Base-by-base conservation (phyloP, 176 grass and related monocot species). In the bread wheat (Triticum aestivum) region DNA sequence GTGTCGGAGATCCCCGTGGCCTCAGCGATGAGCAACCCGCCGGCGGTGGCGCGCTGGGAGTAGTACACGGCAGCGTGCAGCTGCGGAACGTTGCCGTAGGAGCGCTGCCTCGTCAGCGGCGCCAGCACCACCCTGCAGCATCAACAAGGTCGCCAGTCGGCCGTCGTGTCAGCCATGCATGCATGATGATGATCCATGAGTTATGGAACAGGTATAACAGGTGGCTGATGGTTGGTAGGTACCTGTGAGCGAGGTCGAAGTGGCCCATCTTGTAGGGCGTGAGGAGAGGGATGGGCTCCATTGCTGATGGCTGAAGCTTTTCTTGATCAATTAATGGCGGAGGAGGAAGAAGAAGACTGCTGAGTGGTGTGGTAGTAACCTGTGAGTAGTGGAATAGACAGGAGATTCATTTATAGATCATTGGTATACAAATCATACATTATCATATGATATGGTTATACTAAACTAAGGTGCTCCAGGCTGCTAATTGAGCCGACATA, bases 11-110 rank as follows among this genome's bases (percentile, higher is more conserved):
- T 21, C 5, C 87, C 92, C 0, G 83, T 75, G 65, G 87, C 92
- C 37, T 94, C 92, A 0, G 92, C 3, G 78, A 62, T 62, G 21
- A 62, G 59, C 21, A 62, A 21, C 0, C 59, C n/a, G 9, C 9
- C 59, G n/a, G 59, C 8, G 59, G 59, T 62, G 59, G 59, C 59
- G 3, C 59, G 59, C n/a, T 62, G 59, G 3, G 3, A 1, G 89
- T 94, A 94, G 84, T 94, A 91, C 8, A 89, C 39, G 30, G 58
- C 77, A 35, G 84, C 89, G 64, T 89, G 87, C 11, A 84, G 84
- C 84, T 91, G 87, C 6, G 89, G 80, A 21, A 94, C 77, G 42
- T 91, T 62, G n/a, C 59, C 59, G 8, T 21, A 23, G 59, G 59
- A 62, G 21, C 59, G 59, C 59, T 62, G 59, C 21, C 59, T 62